Base-by-base conservation (phyloP, 2,329 filamentous ascomycete genomes). In the Fusarium haematococcum region DNA sequence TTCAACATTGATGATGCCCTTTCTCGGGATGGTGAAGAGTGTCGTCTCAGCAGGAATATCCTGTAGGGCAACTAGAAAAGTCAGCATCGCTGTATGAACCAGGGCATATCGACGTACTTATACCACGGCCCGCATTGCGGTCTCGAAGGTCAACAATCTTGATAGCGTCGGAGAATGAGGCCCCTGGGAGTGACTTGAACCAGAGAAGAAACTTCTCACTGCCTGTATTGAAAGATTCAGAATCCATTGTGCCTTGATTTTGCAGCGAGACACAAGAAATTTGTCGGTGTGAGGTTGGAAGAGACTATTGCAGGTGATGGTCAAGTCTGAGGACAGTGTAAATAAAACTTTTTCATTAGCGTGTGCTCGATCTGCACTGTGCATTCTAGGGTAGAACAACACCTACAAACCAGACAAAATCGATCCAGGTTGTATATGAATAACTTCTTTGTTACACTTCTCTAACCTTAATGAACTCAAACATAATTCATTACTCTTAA, bases 1-100 rank as follows among this genome's bases (percentile, higher is more conserved):
- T 79, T 92, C 88, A 25, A 90, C 86, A 75, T 90, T 93, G 79
- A 98, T 90, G 72, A 97, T 91, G 59, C 89, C 86, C 56, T 86
- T 84, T 70, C 93, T 91, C 3, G 95, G 94, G 70, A 97, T 93
- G 56, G 90, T 92, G 85, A 97, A 97, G 50, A 97, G 88, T 57
- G 92, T 89, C 66, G 94, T 94, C 70, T 95, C 93, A 76, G 93
- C 88, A 20, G 87, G 84, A 63, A 98, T 94, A 71, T 94, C 90
- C 67, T 88, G 81, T 25, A 84, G 88, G 30, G 95, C 93, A 77
- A 97, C 94, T 96, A 93, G 93, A 95, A 25, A 20, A 35, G 66
- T 79, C 33, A 80, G 66, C 3, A 35, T 62, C 20, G 7, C 20
- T 2, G 2, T 57, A 4, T 4, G 13, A 6, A 7, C 1, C 3